Base-by-base conservation (phyloP, 495 filamentous ascomycete species). In the Thermothielavioides terrestris region DNA sequence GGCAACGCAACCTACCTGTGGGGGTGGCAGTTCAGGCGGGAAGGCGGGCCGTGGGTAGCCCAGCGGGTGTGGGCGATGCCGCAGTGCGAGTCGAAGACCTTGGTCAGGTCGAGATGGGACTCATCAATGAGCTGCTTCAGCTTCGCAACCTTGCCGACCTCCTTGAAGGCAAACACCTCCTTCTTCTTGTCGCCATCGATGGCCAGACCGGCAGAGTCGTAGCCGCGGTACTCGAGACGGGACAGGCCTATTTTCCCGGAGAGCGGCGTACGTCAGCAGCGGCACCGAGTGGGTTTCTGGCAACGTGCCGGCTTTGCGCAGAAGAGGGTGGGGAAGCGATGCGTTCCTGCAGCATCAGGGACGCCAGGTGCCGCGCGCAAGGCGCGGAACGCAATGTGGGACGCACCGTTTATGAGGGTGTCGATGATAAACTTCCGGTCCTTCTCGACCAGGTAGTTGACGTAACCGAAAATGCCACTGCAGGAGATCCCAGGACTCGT, bases 391-490 rank as follows among this genome's bases (percentile, higher is more conserved):
- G 20, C 25, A 26, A 27, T 23, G 37, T 11, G 34, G n/a, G 38
- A 56, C 62, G 49, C 68, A 87, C 92, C 92, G 77, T 95, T 95
- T 66, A 97, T 87, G 54, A 98, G 80, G 32, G 90, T 96, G 60
- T 94, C 84, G 63, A 98, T 77, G 66, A 98, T 92, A 74, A 82
- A 89, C 66, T 85, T 88, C 61, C 94, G 79, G 71, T 97, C 92
- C 78, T 94, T 95, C 75, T 97, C 92, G 59, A 96, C 88, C 63
- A 88, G 71, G 71, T 81, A 83, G 60, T 80, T 95, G 71, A 97
- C 87, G 76, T 98, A 98, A 56, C 92, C 92, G 74, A 96, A 96
- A 68, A 98, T 98, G 69, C 92, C 92, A 83, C 92, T 97, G 41
- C 32, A 34, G n/a, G 12, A 12, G 27, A 40, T 18, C 4, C 14